Evolutionary conservation across 2,329 filamentous ascomycete species (phyloP), one percentile per base, ranked within the genome.

Genomic region (Phaeomoniella chlamydospora): DNA sequence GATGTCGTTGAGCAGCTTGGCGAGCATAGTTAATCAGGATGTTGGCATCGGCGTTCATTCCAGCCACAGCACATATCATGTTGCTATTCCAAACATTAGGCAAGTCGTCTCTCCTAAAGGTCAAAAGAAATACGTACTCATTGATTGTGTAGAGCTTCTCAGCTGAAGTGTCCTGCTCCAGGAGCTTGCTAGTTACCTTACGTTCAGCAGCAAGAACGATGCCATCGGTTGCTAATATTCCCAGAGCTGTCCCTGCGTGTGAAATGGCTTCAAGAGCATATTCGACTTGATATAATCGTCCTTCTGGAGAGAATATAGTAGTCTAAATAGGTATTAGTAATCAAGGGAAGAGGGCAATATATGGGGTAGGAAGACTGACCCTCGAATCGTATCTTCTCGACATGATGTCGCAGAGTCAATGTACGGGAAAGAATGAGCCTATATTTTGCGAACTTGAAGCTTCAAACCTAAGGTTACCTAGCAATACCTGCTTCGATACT

Each of bases 61-160:
- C 90, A 51, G 90, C 90, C 41, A 98, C 90, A 42, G 90, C 90
- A 63, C 87, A 94, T 64, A 98, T 96, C 92, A 98, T 98, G 70
- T 98, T 98, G 68, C 88, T 96, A 47, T 17, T 35, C 18, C 18
- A 19, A 30, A 34, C 30, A 39, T 31, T 26, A 12, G 4, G n/a
- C n/a, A n/a, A n/a, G n/a, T n/a, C 18, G n/a, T 22, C 16, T 6
- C 2, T 15, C 13, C 3, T 15, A 33, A 6, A 16, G 18, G 14
- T 18, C n/a, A n/a, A n/a, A n/a, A n/a, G n/a, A n/a, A n/a, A n/a
- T 39, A 53, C 80, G 43, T 69, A 94, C 88, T 98, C 90, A 52
- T 98, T 98, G 52, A 98, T 68, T 53, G 94, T 94, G 65, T 98
- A 98, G 49, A 98, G 84, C 77, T 98, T 98, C 78, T 98, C 90